A percentile compares a stretch with the other conserved stretches of the same genome.
These are phyloP conservation scores for Aureobasidium sp. DNA, from an alignment of 2,329 filamentous ascomycete species.

Conservation along the genomic window DNA sequence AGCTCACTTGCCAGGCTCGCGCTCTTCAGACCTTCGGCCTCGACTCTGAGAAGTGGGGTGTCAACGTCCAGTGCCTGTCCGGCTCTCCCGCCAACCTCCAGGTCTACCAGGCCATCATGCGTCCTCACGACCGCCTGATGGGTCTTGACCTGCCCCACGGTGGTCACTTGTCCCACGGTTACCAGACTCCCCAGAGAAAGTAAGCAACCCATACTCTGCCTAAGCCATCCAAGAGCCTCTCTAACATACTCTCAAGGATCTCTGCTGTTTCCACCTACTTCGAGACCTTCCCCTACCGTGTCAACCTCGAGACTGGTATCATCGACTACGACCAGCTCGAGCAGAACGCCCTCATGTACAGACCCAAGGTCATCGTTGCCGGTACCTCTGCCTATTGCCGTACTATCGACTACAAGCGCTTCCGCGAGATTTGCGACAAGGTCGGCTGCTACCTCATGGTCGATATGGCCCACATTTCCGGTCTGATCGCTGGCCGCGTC, in stretches of 20 bases:
- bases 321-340: constrained; percentile 94
- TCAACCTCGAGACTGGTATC: constrained; percentile 80
- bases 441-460: constrained; percentile 85
- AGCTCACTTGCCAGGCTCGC: constrained; percentile 88
- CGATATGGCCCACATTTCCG: constrained; percentile 97
- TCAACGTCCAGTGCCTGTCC: constrained; percentile 77
- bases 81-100: constrained; percentile 93
- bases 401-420: constrained; percentile 87
- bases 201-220: neutral
- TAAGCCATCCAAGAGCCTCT: neutral
- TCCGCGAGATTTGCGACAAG: constrained; percentile 86
- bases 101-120: constrained; percentile 96
- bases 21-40: constrained; percentile 86
- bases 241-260: constrained; percentile 42
- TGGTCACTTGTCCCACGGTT: constrained; percentile 92
- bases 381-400: constrained; percentile 95
- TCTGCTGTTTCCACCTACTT: constrained; percentile 99
- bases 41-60: constrained; percentile 85
- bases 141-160: constrained; percentile 90
- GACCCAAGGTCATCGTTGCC: constrained; percentile 91
- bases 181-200: constrained; percentile 91
- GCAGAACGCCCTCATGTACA: constrained; percentile 77
- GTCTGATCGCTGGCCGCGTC: constrained; percentile 83
- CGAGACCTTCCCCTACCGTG: constrained; percentile 90
- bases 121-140: constrained; percentile 92